Evolutionary conservation across 352 stramenopile species (phyloP), one percentile per base, ranked within the genome.

Genomic region (Phytophthora syringae): DNA sequence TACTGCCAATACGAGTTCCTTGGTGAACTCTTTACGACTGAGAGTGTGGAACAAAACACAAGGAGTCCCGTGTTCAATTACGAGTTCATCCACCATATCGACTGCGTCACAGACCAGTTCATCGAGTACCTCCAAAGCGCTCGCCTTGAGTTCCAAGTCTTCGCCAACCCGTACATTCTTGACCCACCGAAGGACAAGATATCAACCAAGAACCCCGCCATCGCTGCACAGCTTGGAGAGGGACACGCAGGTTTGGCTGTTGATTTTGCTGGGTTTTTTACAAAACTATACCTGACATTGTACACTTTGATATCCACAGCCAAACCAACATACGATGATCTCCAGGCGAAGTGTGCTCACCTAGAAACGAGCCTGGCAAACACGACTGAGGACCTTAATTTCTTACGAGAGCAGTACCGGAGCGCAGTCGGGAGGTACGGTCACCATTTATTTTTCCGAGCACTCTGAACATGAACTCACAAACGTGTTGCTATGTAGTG

Each of bases 1-100:
- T 98, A 98, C 71, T 94, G 93, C 7, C 87, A 97, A 73, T 98
- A 98, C 68, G 89, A 97, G 54, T 98, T 98, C 42, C 73, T 97
- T 4, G 93, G 90, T 11, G 89, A 98, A 64, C 84, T 93, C 9
- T 98, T 96, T 66, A 97, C 86, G 44, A 97, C 93, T 10, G 93
- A 98, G 52, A 94, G 82, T 52, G 89, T 97, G 16, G 88, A 98
- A 69, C 88, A 95, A 44, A 88, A 93, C 49, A 95, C 89, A 22
- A 76, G 86, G 16, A 97, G 88, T 32, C 83, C 93, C 1, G 82
- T 89, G 28, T 97, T 98, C 57, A 94, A 96, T 62, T 98, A 98
- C 73, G 76, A 90, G 48, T 88, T 78, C 28, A 72, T 96, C 15
- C 93, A 98, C 64, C 86, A 97, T 51, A 79, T 98, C 4, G 71